Evolutionary conservation across 768 basidiomycete species (phyloP), one percentile per base, ranked within the genome.

Genomic region (Amanita rimosa): DNA sequence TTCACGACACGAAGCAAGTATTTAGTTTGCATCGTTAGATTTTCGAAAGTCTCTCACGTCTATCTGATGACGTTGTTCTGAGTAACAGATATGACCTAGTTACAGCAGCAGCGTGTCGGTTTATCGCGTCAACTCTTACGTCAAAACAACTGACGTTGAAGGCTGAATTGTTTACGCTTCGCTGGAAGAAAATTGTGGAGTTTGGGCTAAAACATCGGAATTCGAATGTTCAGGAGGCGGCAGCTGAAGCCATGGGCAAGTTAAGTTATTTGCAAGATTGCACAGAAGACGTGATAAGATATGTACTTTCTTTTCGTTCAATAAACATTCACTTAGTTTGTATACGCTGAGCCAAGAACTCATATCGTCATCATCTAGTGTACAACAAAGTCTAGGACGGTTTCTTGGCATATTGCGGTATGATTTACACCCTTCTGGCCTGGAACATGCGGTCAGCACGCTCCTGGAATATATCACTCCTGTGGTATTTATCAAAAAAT

Each of bases 321-420:
- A 58, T 22, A 48, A 53, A 47, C 1, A 17, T 50, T 39, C 52
- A 51, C 53, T 41, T 35, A 40, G 54, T 51, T 27, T 36, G 19
- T 53, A 21, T 62, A 88, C 81, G 60, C 72, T 85, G 62, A 81
- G 85, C 54, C 66, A 60, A 54, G 84, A 89, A 51, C 73, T 83
- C 53, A 72, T 63, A 44, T 62, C 65, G 36, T 75, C 75, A 39
- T 61, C 69, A 11, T 69, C 78, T 14, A 58, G 64, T 7, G 64
- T 80, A 54, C 86, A 90, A 59, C 87, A 90, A 63, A 82, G 82
- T 57, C 69, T 90, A 31, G 83, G 82, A 17, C 71, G 76, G 46
- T 64, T 85, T 31, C 66, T 95, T 22, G 85, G 90, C 11, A 66
- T 70, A 24, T 61, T 92, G 36, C 74, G 83, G 60, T 94, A 87